phyloP scores from a whole-genome alignment of 1,139 yeast genomes.

The Yamadazyma dendronema region DNA sequence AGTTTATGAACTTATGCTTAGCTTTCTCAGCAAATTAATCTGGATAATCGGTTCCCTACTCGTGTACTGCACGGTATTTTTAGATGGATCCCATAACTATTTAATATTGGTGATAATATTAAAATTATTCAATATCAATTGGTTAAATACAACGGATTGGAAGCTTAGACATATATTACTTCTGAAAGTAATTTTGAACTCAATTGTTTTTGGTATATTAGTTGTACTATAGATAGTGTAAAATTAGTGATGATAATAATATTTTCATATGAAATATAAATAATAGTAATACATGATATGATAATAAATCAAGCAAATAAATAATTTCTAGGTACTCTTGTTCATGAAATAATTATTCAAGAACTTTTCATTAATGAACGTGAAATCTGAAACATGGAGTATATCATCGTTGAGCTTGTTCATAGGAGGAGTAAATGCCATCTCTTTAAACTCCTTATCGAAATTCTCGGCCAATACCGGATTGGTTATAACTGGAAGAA shows the following conservation, averaged over 20 bases:
- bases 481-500: slow-evolving; percentile 80
- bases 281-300: background rate
- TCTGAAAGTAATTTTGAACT: slow-evolving; percentile 9
- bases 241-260: background rate
- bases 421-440: slow-evolving; percentile 50
- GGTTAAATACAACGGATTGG: slow-evolving; percentile 10
- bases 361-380: slow-evolving; percentile 43
- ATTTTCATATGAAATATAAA: background rate
- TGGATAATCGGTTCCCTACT: slow-evolving; percentile 14
- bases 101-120: slow-evolving; percentile 10
- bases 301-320: slow-evolving; percentile 1
- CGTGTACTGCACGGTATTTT: slow-evolving; percentile 9
- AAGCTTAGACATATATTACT: slow-evolving; percentile 7
- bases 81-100: slow-evolving; percentile 5
- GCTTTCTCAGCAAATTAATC: slow-evolving; percentile 9
- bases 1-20: slow-evolving; percentile 7
- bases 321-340: background rate
- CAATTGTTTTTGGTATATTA: slow-evolving; percentile 11
- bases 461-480: slow-evolving; percentile 90
- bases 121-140: slow-evolving; percentile 17
- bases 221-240: slow-evolving; percentile 9
- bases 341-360: slow-evolving; percentile 16
- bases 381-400: slow-evolving; percentile 43
- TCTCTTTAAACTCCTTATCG: slow-evolving; percentile 82
- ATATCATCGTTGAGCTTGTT: slow-evolving; percentile 25